A percentile compares a stretch with the other conserved stretches of the same genome.
Conservation (phyloP, 306 rosid species). For the Castanospermum australe region DNA sequence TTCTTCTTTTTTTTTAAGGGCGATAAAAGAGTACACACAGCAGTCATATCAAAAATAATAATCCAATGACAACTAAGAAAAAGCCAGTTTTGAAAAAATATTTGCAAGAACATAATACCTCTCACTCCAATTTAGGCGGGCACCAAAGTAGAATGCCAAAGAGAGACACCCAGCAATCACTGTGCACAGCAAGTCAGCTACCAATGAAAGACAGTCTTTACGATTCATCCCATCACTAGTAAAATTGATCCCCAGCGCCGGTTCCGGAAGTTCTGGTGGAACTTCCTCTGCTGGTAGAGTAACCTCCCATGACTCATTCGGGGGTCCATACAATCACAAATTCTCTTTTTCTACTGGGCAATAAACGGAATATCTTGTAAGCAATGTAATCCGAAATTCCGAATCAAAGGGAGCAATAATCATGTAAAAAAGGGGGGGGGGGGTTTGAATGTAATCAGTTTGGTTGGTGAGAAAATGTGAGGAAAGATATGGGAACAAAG, state of each 20-base stretch:
- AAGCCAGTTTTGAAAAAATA: too few relatives aligned
- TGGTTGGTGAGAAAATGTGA: not conserved
- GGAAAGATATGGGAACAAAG: not conserved
- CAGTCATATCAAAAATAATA: too few relatives aligned
- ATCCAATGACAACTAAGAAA: too few relatives aligned
- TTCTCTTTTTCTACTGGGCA: conserved; percentile 49
- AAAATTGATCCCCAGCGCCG: conserved; percentile 61
- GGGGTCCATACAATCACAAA: conserved; percentile 58
- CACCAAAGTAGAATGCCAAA: conserved; percentile 61
- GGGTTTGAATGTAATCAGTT: not conserved
- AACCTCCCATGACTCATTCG: conserved; percentile 60
- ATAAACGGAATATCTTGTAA: not conserved
- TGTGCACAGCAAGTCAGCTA: conserved; percentile 63
- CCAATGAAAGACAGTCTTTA: conserved; percentile 62
- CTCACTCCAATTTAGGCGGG: conserved; percentile 62
- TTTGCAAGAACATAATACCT: conserved; percentile 34
- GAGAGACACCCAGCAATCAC: conserved; percentile 66
- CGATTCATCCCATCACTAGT: conserved; percentile 66
- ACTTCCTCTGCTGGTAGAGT: conserved; percentile 59
- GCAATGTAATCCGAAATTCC: not conserved
- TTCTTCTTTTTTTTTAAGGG: too few relatives aligned
- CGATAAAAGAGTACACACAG: too few relatives aligned
- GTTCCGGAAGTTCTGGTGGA: conserved; percentile 65
- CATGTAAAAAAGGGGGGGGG: not conserved
- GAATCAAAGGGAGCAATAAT: not conserved